These are phyloP conservation scores for Rheum nobile DNA, from an alignment of 148 eudicot genomes.

Conservation along the genomic window DNA sequence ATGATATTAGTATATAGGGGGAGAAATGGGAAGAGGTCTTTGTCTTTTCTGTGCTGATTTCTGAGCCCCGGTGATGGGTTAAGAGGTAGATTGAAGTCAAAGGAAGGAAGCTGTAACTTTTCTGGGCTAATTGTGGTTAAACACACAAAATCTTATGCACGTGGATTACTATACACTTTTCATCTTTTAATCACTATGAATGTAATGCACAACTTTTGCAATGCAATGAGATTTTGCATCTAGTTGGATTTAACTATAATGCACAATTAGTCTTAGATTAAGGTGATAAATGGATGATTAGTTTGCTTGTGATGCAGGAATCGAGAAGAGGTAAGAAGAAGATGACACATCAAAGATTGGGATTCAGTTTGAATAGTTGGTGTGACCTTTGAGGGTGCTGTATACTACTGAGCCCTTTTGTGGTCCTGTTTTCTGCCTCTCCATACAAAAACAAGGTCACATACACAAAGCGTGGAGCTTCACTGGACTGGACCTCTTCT, in stretches of 20 bases:
- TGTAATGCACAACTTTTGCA: not conserved
- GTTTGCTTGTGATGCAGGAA: not conserved
- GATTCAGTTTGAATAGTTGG: not conserved
- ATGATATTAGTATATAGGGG: not conserved
- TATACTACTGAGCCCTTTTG: not conserved
- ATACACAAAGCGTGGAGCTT: not conserved
- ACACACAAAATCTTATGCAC: not conserved
- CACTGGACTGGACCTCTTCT: not conserved
- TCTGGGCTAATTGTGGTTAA: not conserved
- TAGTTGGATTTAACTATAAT: too few species aligned
- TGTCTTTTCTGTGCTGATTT: slow-evolving; percentile 1
- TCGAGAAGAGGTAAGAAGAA: not conserved
- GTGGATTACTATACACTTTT: not conserved
- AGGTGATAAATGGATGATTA: not conserved
- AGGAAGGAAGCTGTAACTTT: slow-evolving; percentile 7
- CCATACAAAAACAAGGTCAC: not conserved
- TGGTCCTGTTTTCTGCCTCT: not conserved
- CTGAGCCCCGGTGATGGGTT: not conserved
- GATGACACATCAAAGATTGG: not conserved
- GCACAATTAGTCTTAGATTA: not conserved
- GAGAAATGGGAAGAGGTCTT: not conserved
- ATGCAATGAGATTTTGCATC: too few species aligned
- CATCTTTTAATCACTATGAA: not conserved
- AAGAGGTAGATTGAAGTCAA: slow-evolving; percentile 5
- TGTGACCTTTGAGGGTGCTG: not conserved